Base-by-base conservation (phyloP, 2,329 filamentous ascomycete genomes). In the Aspergillus fructus region DNA sequence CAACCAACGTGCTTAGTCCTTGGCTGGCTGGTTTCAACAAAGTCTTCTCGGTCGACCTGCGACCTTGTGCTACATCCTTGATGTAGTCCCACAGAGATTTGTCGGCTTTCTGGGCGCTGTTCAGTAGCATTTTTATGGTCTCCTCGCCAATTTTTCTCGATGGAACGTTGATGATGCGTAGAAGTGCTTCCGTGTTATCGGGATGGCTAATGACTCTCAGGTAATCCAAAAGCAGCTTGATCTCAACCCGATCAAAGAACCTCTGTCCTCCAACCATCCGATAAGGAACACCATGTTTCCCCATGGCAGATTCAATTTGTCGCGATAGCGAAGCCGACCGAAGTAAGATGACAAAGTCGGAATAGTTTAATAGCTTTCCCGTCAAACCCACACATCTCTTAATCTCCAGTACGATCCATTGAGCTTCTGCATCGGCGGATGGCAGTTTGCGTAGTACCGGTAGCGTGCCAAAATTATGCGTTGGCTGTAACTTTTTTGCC, bases 171-270 rank as follows among this genome's bases (percentile, higher is more conserved):
- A 97, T 87, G 56, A 97, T 86, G 33, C 91, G 85, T 4, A 88
- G 84, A 1, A 97, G 76, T 0, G 91, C 91, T 69, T 97, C 93
- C 65, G 93, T 96, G 70, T 96, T 93, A 46, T 90, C 83, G 1
- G 92, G 90, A 61, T 96, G 89, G 67, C 90, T 85, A 33, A 97
- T 86, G 3, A 96, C 88, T 33, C 92, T 85, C 13, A 97, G 79
- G 70, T 99, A 97, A 70, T 97, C 92, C 4, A 97, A 76, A 0
- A 97, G 72, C 6, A 91, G 82, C 72, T 94, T 96, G 69, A 97
- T 89, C 71, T 99, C 93, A 3, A 86, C 83, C 51, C 94, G 86
- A 64, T 99, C 94, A 68, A 96, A 97, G 71, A 99, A 99, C 58
- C 90, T 89, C 61, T 86, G 85, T 2, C 94, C 93, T 66, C 89